phyloP scores from a whole-genome alignment of 2,329 filamentous ascomycete species.

The Fusarium duplospermum region DNA sequence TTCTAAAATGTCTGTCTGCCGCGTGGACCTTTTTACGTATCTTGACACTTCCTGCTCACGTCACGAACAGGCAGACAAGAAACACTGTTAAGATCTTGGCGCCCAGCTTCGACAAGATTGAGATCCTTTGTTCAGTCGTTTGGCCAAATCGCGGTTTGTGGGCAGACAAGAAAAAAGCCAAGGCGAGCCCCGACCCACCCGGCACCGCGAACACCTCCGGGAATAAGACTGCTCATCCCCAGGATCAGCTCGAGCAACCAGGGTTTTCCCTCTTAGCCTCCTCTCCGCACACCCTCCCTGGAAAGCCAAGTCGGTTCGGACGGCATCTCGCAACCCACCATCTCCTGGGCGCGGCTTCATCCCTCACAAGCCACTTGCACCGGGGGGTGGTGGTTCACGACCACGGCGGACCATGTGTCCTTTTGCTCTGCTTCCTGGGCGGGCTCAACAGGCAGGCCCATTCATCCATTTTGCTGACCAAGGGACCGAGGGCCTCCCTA shows the following conservation, averaged over 20 bases:
- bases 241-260: constrained; percentile 36
- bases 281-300: constrained; percentile 33
- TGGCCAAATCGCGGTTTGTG: constrained; percentile 12
- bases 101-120: constrained; percentile 14
- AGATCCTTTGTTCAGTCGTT: constrained; percentile 8
- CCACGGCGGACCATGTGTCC: constrained; percentile 38
- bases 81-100: constrained; percentile 21
- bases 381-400: background rate
- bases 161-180: constrained; percentile 7
- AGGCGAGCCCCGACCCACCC: constrained; percentile 38
- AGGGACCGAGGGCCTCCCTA: constrained; percentile 1
- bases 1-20: background rate
- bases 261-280: constrained; percentile 16
- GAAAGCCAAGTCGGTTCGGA: constrained; percentile 53
- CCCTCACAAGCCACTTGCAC: constrained; percentile 39
- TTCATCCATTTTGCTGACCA: background rate
- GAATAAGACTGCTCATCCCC: constrained; percentile 40
- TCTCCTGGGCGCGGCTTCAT: constrained; percentile 29
- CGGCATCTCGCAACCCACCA: constrained; percentile 51
- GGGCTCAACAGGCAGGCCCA: constrained; percentile 17
- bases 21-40: background rate
- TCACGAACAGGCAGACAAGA: background rate
- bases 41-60: background rate
- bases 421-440: constrained; percentile 22
- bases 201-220: constrained; percentile 44